Percentiles rank a stretch among this genome's conserved stretches.
These are phyloP conservation scores for Cnidoscolus chayamansa DNA, from an alignment of 441 rosid species.

Conservation along the genomic window DNA sequence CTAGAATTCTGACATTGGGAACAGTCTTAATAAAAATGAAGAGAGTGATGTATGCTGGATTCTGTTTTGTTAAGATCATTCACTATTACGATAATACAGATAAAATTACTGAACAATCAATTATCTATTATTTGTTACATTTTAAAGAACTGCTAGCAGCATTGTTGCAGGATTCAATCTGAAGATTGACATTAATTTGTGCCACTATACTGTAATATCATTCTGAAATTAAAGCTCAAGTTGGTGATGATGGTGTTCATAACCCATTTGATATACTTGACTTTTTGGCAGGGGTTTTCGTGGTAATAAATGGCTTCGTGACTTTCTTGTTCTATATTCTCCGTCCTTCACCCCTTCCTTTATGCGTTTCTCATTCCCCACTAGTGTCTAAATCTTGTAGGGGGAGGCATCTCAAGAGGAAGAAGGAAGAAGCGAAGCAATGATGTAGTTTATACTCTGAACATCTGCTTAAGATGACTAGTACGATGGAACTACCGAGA, in stretches of 20 bases:
- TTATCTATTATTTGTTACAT: background rate
- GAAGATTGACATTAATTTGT: background rate
- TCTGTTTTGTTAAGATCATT: background rate
- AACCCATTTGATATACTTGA: constrained; percentile 79
- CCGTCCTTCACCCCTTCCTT: too few species aligned
- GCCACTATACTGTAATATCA: too few species aligned
- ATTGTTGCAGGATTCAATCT: background rate
- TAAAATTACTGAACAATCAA: background rate
- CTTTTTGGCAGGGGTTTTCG: constrained; percentile 76
- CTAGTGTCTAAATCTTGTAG: constrained; percentile 12
- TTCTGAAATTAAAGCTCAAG: background rate
- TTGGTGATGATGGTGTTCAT: constrained; percentile 47
- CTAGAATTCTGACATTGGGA: too few species aligned
- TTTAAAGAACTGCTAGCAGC: background rate
- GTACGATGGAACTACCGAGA: constrained; percentile 60
- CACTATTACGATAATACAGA: background rate
- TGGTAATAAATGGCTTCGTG: constrained; percentile 29
- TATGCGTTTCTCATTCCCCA: too few species aligned
- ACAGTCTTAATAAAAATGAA: too few species aligned
- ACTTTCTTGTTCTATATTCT: background rate
- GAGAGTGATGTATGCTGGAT: too few species aligned
- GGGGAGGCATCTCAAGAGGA: constrained; percentile 60
- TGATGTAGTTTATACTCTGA: constrained; percentile 63
- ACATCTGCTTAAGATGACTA: constrained; percentile 64
- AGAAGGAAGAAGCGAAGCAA: constrained; percentile 74